Percentiles rank a stretch among this genome's conserved stretches.
These are phyloP conservation scores for Termitomyces sp. DNA, from an alignment of 768 basidiomycete genomes.

Conservation along the genomic window DNA sequence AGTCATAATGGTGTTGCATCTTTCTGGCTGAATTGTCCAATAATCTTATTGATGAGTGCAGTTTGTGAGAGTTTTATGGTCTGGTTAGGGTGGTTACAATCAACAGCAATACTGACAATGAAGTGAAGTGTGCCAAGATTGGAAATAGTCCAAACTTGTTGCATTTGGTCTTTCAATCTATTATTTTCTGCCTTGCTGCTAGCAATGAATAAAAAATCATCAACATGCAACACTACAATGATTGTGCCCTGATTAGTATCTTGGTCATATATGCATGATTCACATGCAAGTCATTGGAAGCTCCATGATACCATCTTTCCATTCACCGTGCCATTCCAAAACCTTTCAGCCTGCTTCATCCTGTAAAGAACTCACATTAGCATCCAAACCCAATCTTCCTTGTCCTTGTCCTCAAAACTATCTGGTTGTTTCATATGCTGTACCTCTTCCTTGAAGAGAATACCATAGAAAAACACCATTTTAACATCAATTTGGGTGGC, in stretches of 20 bases:
- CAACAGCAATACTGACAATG: not conserved
- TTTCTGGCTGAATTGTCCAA: not conserved
- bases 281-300: not conserved
- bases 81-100: not conserved
- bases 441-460: too few species aligned
- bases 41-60: not conserved
- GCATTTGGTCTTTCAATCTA: not conserved
- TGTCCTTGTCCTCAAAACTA: too few species aligned
- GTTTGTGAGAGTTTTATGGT: not conserved
- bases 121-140: not conserved
- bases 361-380: too few species aligned
- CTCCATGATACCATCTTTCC: not conserved
- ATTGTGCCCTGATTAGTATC: not conserved
- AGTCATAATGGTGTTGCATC: not conserved
- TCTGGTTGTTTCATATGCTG: too few species aligned
- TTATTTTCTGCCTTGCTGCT: not conserved
- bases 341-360: too few species aligned
- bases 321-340: too few species aligned
- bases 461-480: too few species aligned
- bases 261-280: too few species aligned
- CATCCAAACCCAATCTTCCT: too few species aligned
- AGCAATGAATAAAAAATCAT: too few species aligned
- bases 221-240: not conserved
- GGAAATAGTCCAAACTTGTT: too few species aligned
- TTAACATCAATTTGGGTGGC: too few species aligned